phyloP scores from a whole-genome alignment of 257 asterid genomes.

The Solanum sitiens region DNA sequence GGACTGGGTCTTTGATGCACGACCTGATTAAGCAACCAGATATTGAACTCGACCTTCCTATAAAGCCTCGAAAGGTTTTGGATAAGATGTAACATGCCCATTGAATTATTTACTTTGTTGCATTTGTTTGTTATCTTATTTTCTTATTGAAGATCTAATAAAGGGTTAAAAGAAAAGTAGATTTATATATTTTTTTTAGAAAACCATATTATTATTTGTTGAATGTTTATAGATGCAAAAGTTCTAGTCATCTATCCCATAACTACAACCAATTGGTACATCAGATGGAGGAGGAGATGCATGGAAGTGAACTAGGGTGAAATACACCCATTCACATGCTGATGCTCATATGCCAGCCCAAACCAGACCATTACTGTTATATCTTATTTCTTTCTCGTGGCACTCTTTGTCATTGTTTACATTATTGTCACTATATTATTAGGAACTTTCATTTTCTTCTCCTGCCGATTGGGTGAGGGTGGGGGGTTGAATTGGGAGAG shows the following conservation, averaged over 20 bases:
- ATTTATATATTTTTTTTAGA: neutral
- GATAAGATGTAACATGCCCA: neutral
- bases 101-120: neutral
- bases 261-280: neutral
- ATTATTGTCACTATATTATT: neutral
- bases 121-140: neutral
- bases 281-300: neutral
- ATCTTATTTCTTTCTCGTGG: neutral
- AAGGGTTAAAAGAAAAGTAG: neutral
- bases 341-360: neutral
- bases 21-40: slow-evolving; percentile 38
- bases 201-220: neutral
- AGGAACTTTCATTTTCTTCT: neutral
- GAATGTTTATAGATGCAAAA: neutral
- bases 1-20: slow-evolving; percentile 83
- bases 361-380: neutral
- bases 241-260: neutral
- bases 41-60: slow-evolving; percentile 53
- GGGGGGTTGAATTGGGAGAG: neutral
- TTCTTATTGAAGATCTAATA: neutral
- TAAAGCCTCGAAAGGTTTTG: slow-evolving; percentile 89
- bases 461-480: neutral
- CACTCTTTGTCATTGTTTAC: neutral
- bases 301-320: neutral
- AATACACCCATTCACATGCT: neutral